These are phyloP conservation scores for Agrocybe pediades DNA, from an alignment of 768 basidiomycete species.

Conservation along the genomic window DNA sequence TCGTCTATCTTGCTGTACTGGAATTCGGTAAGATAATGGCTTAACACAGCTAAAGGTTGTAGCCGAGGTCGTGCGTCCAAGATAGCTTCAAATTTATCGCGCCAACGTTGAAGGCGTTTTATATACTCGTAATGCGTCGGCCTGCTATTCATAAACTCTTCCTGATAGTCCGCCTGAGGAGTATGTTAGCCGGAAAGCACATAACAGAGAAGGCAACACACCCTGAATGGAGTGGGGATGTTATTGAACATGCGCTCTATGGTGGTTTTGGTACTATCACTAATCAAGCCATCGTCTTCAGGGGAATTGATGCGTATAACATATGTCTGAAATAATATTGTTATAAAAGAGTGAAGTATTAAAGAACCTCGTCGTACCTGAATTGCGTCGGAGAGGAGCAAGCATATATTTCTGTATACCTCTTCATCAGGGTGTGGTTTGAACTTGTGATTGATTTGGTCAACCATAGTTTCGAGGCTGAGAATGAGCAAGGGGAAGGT, in stretches of 20 bases:
- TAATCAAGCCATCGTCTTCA: conserved; percentile 71
- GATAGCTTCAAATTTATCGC: conserved; percentile 83
- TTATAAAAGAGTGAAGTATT: conserved; percentile 1
- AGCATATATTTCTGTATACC: conserved; percentile 86
- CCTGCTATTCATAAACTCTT: conserved; percentile 83
- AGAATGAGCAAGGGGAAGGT: conserved; percentile 93
- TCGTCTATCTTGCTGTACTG: conserved; percentile 98
- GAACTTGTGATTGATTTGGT: conserved; percentile 89
- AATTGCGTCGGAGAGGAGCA: conserved; percentile 86
- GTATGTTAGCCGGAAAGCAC: neutral
- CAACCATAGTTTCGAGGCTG: conserved; percentile 96
- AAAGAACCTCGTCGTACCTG: conserved; percentile 46
- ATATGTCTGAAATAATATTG: conserved; percentile 52
- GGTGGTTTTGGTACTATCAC: conserved; percentile 53
- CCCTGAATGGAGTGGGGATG: conserved; percentile 58
- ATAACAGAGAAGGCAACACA: conserved; percentile 30
- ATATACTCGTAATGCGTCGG: conserved; percentile 88
- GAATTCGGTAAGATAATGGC: conserved; percentile 96
- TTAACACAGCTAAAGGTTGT: conserved; percentile 83
- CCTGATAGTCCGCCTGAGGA: conserved; percentile 81
- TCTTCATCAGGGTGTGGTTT: conserved; percentile 92
- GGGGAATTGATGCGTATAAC: conserved; percentile 62
- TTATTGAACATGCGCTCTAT: conserved; percentile 62
- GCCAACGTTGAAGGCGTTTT: conserved; percentile 86
- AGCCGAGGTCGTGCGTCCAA: conserved; percentile 82